Percentiles rank a stretch among this genome's conserved stretches.
phyloP scores from a whole-genome alignment of 129 eudicot genomes.

The Centaurea solstitialis region DNA sequence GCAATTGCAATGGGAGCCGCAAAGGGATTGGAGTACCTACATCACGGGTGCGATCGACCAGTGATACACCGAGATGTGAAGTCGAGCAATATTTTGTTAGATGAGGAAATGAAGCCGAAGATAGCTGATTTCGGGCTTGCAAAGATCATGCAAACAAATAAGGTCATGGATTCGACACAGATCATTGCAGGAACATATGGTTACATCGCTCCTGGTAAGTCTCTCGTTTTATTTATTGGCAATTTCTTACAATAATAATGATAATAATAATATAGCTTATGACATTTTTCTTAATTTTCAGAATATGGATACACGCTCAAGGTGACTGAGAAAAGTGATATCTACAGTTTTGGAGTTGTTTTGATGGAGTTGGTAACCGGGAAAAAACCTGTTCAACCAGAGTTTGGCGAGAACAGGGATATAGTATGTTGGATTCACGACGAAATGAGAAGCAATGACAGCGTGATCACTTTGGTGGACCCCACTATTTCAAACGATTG shows the following conservation, averaged over 20 bases:
- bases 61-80: constrained; percentile 71
- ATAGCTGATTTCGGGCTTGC: constrained; percentile 79
- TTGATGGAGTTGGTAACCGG: constrained; percentile 64
- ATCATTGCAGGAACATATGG: constrained; percentile 66
- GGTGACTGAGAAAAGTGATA: constrained; percentile 61
- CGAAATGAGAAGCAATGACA: constrained; percentile 29
- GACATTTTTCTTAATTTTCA: not conserved
- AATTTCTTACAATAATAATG: not conserved
- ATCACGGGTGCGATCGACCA: constrained; percentile 59
- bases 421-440: constrained; percentile 53
- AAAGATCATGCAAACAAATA: constrained; percentile 44
- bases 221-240: not conserved
- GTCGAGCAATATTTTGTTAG: constrained; percentile 67
- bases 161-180: constrained; percentile 33
- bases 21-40: constrained; percentile 66
- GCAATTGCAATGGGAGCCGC: constrained; percentile 65
- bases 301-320: constrained; percentile 65
- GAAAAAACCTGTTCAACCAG: constrained; percentile 52
- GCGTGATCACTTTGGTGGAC: constrained; percentile 41
- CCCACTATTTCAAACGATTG: constrained; percentile 30
- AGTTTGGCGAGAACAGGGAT: constrained; percentile 57
- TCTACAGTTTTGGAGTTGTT: constrained; percentile 73
- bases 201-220: constrained; percentile 74
- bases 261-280: not conserved
- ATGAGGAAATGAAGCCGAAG: constrained; percentile 61